Evolutionary conservation across 305 asterid species (phyloP), one percentile per base, ranked within the genome.

Genomic region (Ruellia speciosa): DNA sequence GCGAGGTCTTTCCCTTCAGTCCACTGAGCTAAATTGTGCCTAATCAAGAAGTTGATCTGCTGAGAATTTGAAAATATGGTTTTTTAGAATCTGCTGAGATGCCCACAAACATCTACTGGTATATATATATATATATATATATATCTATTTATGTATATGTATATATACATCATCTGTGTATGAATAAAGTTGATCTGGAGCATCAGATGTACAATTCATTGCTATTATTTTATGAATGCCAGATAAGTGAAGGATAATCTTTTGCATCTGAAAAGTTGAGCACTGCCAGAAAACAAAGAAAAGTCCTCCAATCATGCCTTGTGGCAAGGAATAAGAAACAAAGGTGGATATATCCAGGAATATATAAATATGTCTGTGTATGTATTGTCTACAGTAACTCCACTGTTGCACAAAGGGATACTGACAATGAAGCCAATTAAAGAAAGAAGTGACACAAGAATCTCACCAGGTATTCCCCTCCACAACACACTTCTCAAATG

Each of bases 271-370:
- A 34, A 35, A 52, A 51, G 48, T 53, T 52, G 35, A 43, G 17
- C 49, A 41, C 64, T 45, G 40, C 24, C 41, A 54, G 16, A 41
- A 41, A n/a, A 12, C 50, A 45, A 45, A 34, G 41, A 49, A 45
- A 45, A 16, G 50, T 49, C 50, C 20, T 66, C 56, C 63, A 73
- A 65, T 62, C 56, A 65, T 56, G 72, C 55, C 66, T 33, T 55
- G 28, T 54, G 45, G 55, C 65, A 60, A 53, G 54, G 79, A 74
- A 70, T 70, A 70, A 63, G 73, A 66, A 57, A 53, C 20, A 72
- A 47, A 52, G 52, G 52, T 49, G 56, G 66, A 66, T 62, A 31
- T 28, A 50, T 40, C 31, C 31, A 24, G 31, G 31, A 24, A 52
- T 37, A 37, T 37, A 37, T 37, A 37, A 2, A 37, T 37, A 37